Evolutionary conservation across 139 green algal species (phyloP).

Genomic region (Chlamydomonas asymmetrica): DNA sequence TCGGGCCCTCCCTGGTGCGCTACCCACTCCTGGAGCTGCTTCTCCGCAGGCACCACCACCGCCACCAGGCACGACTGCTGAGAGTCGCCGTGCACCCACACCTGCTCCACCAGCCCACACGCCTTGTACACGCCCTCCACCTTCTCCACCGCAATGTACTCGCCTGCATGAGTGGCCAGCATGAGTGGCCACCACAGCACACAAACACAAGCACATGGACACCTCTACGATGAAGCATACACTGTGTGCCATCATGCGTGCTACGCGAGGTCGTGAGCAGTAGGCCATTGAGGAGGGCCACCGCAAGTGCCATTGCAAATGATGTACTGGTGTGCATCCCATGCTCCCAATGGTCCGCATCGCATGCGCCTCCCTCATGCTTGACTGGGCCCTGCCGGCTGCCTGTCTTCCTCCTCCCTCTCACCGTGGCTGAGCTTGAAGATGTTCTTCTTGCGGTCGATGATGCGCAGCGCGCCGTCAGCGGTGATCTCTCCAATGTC

Average conservation of each 20-base stretch:
- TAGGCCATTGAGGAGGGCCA: too few relatives aligned
- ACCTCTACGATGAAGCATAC: not conserved
- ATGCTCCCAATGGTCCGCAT: not conserved
- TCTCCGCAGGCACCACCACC: constrained; percentile 86
- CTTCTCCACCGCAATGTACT: constrained; percentile 82
- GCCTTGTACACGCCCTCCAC: constrained; percentile 81
- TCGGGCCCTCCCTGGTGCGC: constrained; percentile 39
- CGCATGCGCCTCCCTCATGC: not conserved
- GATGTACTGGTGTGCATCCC: too few relatives aligned
- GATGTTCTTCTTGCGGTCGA: constrained; percentile 98
- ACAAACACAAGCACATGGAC: not conserved
- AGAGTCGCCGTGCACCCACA: constrained; percentile 84
- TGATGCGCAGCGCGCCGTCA: constrained; percentile 77
- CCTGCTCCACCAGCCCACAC: constrained; percentile 67
- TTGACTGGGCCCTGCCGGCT: not conserved
- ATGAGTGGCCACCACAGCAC: not conserved
- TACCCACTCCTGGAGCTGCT: constrained; percentile 54
- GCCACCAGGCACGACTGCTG: constrained; percentile 71
- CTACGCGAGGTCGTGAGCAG: too few relatives aligned
- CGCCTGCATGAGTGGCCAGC: constrained; percentile 32
- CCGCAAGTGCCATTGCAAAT: not conserved
- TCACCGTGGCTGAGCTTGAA: constrained; percentile 94
- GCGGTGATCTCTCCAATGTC: constrained; percentile 72
- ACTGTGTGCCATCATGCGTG: not conserved
- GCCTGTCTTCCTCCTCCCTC: not conserved